A percentile compares a stretch with the other conserved stretches of the same genome.
These are phyloP conservation scores for Chrysanthemum seticuspe DNA, from an alignment of 129 eudicot genomes.

Conservation along the genomic window DNA sequence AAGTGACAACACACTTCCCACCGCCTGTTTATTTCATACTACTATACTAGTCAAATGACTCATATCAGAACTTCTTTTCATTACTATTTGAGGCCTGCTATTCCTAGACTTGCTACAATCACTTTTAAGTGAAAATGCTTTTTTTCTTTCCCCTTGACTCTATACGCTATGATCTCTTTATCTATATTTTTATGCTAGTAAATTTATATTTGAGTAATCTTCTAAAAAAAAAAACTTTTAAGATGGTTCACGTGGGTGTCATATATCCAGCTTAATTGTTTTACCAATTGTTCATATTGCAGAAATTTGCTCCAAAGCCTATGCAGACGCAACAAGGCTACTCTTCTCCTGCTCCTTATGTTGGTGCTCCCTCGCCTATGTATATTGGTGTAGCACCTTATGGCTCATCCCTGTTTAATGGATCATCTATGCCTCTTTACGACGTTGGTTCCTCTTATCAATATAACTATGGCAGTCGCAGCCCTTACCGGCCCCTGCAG, in stretches of 20 bases:
- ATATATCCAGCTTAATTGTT: conserved; percentile 6
- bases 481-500: conserved; percentile 74
- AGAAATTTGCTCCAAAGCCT: conserved; percentile 79
- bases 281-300: conserved; percentile 23
- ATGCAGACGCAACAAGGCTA: conserved; percentile 74
- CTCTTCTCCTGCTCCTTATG: conserved; percentile 57
- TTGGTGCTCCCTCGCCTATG: conserved; percentile 80
- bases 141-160: too few relatives aligned
- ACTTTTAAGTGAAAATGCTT: too few relatives aligned
- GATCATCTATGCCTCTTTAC: conserved; percentile 74
- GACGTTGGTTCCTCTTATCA: conserved; percentile 79
- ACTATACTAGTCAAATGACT: too few relatives aligned
- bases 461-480: conserved; percentile 67
- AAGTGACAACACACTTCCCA: too few relatives aligned
- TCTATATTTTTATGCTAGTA: too few relatives aligned
- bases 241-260: background rate
- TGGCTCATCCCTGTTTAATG: conserved; percentile 76
- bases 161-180: too few relatives aligned
- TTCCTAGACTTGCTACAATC: too few relatives aligned
- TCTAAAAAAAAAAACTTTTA: too few relatives aligned
- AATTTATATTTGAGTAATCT: too few relatives aligned
- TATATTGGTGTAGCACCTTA: conserved; percentile 80
- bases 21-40: too few relatives aligned
- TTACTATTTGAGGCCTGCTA: too few relatives aligned
- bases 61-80: too few relatives aligned